Percentiles rank a stretch among this genome's conserved stretches.
Evolutionary conservation across 2,329 filamentous ascomycete genomes (phyloP).

Genomic region (Xylaria sp.): DNA sequence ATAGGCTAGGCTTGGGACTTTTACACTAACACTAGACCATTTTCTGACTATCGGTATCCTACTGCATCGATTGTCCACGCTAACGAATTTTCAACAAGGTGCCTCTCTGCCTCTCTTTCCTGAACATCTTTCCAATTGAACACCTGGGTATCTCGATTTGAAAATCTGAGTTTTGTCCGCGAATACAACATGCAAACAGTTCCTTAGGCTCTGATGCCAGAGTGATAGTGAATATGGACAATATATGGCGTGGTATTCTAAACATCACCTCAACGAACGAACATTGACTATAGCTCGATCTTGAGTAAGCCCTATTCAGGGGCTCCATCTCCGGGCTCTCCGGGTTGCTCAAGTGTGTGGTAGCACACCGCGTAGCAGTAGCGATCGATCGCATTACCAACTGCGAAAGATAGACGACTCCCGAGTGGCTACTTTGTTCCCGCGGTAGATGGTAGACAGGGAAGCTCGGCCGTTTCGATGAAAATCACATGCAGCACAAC

Average conservation of each 20-base stretch:
- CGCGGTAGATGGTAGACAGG: background rate
- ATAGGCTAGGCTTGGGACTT: background rate
- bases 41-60: background rate
- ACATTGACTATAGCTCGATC: background rate
- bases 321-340: slow-evolving; percentile 24
- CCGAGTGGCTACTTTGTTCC: background rate
- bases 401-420: slow-evolving; percentile 14
- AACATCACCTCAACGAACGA: background rate
- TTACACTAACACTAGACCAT: background rate
- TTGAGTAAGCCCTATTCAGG: slow-evolving; percentile 24
- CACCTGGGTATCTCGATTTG: background rate
- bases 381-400: background rate
- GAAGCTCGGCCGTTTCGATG: background rate
- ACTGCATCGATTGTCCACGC: background rate
- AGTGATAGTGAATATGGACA: background rate
- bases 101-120: background rate
- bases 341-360: slow-evolving; percentile 3
- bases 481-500: background rate
- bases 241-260: background rate
- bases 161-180: background rate
- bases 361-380: background rate
- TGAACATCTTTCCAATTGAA: background rate
- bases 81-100: background rate
- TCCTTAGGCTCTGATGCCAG: background rate
- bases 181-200: background rate